phyloP scores from a whole-genome alignment of 2,329 filamentous ascomycete genomes.

The Scopulariopsis brevicaulis region DNA sequence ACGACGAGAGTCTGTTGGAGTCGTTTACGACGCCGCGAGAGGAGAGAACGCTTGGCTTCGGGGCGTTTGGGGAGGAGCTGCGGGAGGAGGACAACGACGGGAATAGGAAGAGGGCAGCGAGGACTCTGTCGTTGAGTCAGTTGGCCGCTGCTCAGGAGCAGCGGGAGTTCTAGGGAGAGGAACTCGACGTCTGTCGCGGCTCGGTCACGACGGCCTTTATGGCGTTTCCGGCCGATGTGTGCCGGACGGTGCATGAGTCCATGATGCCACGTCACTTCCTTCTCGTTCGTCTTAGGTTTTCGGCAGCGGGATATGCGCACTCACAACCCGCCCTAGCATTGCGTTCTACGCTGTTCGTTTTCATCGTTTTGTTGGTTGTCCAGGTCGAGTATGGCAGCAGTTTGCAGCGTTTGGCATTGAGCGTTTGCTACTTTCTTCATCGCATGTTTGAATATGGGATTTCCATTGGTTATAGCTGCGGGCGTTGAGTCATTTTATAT shows the following conservation, averaged over 20 bases:
- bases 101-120: conserved; percentile 40
- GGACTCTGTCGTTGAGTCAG: conserved; percentile 53
- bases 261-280: too few species aligned
- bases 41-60: conserved; percentile 23
- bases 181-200: background rate
- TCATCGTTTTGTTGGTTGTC: background rate
- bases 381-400: background rate
- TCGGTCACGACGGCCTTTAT: background rate
- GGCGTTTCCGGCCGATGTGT: background rate
- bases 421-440: background rate
- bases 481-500: background rate
- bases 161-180: background rate
- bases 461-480: background rate
- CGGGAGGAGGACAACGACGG: conserved; percentile 23
- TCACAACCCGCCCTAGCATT: too few species aligned
- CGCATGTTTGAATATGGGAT: background rate
- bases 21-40: conserved; percentile 41
- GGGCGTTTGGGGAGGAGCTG: conserved; percentile 30
- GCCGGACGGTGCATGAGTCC: too few species aligned
- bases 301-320: too few species aligned
- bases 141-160: conserved; percentile 33
- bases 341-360: background rate
- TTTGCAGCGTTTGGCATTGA: background rate
- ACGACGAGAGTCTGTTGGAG: conserved; percentile 32
- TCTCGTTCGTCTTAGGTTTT: too few species aligned